phyloP scores from a whole-genome alignment of 805 yeast genomes.

The Maudiozyma bulderi region DNA sequence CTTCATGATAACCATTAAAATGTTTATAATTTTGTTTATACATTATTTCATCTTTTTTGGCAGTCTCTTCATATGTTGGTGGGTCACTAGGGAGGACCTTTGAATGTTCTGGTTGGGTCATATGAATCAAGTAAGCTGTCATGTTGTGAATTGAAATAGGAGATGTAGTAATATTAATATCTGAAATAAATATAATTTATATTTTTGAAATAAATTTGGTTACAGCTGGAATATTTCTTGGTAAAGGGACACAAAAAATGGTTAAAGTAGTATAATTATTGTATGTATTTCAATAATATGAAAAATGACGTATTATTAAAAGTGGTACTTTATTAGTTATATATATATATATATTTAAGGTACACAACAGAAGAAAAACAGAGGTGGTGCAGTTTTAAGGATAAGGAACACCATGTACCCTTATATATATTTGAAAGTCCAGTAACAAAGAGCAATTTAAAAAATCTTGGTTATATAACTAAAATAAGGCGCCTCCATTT shows the following conservation, averaged over 20 bases:
- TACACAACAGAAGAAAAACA: not conserved
- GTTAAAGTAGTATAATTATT: too few relatives aligned
- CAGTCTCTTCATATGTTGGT: slow-evolving; percentile 22
- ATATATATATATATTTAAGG: not conserved
- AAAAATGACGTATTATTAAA: too few relatives aligned
- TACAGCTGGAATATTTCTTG: too few relatives aligned
- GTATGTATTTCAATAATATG: too few relatives aligned
- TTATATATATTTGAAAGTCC: not conserved
- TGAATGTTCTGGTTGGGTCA: not conserved
- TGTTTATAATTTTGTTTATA: not conserved
- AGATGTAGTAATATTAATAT: not conserved
- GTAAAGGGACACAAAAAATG: too few relatives aligned
- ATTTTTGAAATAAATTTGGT: not conserved
- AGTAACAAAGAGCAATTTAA: not conserved
- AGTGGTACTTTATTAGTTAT: too few relatives aligned
- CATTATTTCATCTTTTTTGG: slow-evolving; percentile 6
- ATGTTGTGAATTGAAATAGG: not conserved
- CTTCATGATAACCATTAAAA: not conserved
- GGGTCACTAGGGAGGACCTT: slow-evolving; percentile 13
- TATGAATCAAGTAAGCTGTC: not conserved
- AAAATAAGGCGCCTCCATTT: too few relatives aligned
- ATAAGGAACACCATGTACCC: not conserved
- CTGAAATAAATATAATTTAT: not conserved
- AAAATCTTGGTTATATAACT: too few relatives aligned
- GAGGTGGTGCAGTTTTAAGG: not conserved